phyloP scores from a whole-genome alignment of 306 rosid species.

The Ammopiptanthus mongolicus region DNA sequence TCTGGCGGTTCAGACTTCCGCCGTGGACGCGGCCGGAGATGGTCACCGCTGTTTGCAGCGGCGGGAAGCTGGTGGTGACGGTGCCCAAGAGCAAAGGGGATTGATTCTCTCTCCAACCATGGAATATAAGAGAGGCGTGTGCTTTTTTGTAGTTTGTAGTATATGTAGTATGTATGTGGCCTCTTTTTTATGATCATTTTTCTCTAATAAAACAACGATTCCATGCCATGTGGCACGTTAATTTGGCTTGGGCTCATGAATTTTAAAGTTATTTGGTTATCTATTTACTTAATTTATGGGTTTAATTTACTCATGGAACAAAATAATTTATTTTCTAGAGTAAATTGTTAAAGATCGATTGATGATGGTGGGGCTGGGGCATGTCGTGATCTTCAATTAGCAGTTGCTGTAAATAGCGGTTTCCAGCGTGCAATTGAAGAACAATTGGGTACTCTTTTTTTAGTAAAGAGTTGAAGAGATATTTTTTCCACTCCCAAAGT shows the following conservation, averaged over 20 bases:
- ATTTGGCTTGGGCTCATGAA: neutral
- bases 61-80: constrained; percentile 46
- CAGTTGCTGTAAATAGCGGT: too few species aligned
- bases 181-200: neutral
- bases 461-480: too few species aligned
- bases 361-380: too few species aligned
- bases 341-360: too few species aligned
- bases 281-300: neutral
- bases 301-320: too few species aligned
- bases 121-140: neutral
- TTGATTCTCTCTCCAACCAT: neutral
- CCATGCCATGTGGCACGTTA: neutral
- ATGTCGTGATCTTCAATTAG: too few species aligned
- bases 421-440: too few species aligned
- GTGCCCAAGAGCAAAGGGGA: constrained; percentile 41
- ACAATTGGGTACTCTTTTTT: too few species aligned
- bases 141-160: neutral
- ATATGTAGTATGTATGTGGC: neutral
- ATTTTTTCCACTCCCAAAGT: too few species aligned
- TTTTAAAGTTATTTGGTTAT: neutral
- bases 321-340: too few species aligned
- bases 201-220: constrained; percentile 17
- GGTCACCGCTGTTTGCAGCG: constrained; percentile 36
- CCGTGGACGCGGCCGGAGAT: constrained; percentile 40
- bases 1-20: constrained; percentile 51